Evolutionary conservation across 345 rosid genomes (phyloP), one percentile per base, ranked within the genome.

Genomic region (Euclidium syriacum): DNA sequence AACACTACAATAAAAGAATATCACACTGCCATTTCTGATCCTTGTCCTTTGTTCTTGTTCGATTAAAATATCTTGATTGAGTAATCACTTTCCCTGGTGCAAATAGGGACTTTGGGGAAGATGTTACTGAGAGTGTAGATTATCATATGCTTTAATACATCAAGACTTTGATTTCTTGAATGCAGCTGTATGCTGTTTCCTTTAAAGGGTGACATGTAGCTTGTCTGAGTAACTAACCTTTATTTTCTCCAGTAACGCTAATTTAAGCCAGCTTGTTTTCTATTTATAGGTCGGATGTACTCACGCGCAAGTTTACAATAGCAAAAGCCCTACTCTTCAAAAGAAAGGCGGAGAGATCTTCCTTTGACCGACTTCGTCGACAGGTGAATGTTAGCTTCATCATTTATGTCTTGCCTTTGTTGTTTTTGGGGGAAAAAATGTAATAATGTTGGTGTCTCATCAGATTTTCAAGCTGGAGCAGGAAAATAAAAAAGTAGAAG

Each of bases 301-400:
- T 85, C 51, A 85, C 85, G 59, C 89, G 98, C n/a, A 91, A 72
- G 76, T 87, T 81, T 52, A 78, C 88, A 3, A 84, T 91, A 76
- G 73, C 88, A 63, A 91, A 80, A 76, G 96, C 91, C 59, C 75
- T 91, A 57, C 81, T 91, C 24, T 66, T 77, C 53, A 91, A n/a
- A n/a, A n/a, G n/a, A n/a, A n/a, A 85, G 81, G 96, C 98, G 35
- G 91, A 91, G 62, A 79, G 91, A 64, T 91, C 96, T 35, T 85
- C 96, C 35, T 70, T 84, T 58, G 96, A 91, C 65, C 84, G 98
- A 55, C 63, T 85, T 64, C 83, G 80, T 43, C 94, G 87, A 56
- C 95, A 90, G 88, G 97, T 90, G 43, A 69, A 69, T 63, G 47
- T 19, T 48, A 35, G 44, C 66, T 60, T 41, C 67, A 48, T 68